Evolutionary conservation across 148 eudicot species (phyloP).

Genomic region (Suaeda aralocaspica): DNA sequence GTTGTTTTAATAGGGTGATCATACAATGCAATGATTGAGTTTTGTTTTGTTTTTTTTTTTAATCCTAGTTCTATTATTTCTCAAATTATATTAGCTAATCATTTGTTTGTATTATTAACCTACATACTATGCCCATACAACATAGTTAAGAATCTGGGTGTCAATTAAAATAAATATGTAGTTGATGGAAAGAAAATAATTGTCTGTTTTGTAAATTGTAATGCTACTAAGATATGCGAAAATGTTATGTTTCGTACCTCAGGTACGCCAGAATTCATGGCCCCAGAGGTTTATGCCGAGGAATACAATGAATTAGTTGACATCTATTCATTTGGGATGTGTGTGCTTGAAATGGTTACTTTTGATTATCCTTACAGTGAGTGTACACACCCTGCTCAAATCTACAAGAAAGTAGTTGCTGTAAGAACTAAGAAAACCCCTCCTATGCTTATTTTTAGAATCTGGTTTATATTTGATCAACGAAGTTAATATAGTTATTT

Average conservation of each 20-base stretch:
- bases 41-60: slow-evolving; percentile 13
- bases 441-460: not conserved
- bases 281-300: slow-evolving; percentile 38
- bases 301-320: slow-evolving; percentile 40
- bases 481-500: not conserved
- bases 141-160: no score
- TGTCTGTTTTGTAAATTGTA: not conserved
- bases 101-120: slow-evolving; percentile 16
- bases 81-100: not conserved
- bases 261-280: slow-evolving; percentile 43
- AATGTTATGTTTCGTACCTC: slow-evolving; percentile 12
- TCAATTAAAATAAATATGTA: no score
- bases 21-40: slow-evolving; percentile 17
- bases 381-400: slow-evolving; percentile 34
- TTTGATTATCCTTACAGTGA: slow-evolving; percentile 41
- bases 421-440: slow-evolving; percentile 21
- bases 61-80: slow-evolving; percentile 19
- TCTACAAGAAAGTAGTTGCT: slow-evolving; percentile 39
- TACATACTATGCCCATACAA: slow-evolving; percentile 2
- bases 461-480: not conserved
- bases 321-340: slow-evolving; percentile 40
- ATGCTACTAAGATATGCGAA: slow-evolving; percentile 9
- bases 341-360: slow-evolving; percentile 37
- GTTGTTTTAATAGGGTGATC: not conserved
- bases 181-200: no score